These are phyloP conservation scores for Fusarium stilboides DNA, from an alignment of 2,329 filamentous ascomycete genomes.

Conservation along the genomic window DNA sequence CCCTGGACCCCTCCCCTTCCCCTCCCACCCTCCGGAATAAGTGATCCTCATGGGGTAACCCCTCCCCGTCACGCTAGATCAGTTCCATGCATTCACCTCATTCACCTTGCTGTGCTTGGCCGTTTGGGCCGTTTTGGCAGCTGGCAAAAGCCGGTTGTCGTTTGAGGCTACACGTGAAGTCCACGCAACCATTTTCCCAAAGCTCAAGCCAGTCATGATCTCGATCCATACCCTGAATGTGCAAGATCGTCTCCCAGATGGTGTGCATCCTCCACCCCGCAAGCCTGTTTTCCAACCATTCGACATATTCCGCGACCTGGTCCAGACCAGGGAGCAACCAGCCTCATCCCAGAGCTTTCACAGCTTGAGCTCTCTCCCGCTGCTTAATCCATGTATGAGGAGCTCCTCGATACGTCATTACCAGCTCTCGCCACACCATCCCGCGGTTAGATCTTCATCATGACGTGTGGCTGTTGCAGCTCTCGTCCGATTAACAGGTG, in stretches of 20 bases:
- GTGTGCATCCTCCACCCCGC: conserved; percentile 41
- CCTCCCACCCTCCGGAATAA: conserved; percentile 36
- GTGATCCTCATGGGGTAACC: conserved; percentile 45
- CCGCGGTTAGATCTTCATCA: conserved; percentile 41
- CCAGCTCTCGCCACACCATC: conserved; percentile 45
- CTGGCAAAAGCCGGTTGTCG: conserved; percentile 16
- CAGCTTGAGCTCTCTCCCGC: conserved; percentile 24
- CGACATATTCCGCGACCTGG: conserved; percentile 6
- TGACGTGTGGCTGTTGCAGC: conserved; percentile 49
- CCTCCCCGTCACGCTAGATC: conserved; percentile 43
- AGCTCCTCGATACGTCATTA: conserved; percentile 47
- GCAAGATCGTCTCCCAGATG: conserved; percentile 35
- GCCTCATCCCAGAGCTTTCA: conserved; percentile 34
- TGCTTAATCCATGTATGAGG: conserved; percentile 28
- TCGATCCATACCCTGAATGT: conserved; percentile 39
- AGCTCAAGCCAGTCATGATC: conserved; percentile 36
- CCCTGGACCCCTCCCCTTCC: conserved; percentile 10
- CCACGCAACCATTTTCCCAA: conserved; percentile 31
- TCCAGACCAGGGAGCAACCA: conserved; percentile 20
- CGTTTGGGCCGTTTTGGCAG: conserved; percentile 7
- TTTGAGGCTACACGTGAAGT: conserved; percentile 10
- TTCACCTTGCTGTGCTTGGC: conserved; percentile 1
- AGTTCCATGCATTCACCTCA: conserved; percentile 14
- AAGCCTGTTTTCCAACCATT: conserved; percentile 42
- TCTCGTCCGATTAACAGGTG: conserved; percentile 36